Percentiles rank a stretch among this genome's conserved stretches.
Conservation (phyloP, 768 basidiomycete genomes). For the Tremella mesenterica region DNA sequence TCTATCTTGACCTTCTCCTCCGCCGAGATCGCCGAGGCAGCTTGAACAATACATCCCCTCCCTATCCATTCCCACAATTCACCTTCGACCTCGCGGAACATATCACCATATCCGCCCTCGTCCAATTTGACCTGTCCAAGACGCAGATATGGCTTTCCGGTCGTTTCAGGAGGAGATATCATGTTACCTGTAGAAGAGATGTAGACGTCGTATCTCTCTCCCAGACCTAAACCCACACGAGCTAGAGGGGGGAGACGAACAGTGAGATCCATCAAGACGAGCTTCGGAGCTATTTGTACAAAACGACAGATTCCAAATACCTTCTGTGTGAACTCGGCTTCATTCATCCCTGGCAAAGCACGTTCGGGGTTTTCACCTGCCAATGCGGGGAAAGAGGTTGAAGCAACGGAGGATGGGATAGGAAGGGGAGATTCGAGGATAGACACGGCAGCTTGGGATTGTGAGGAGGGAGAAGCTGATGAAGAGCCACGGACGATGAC, state of each 20-base stretch:
- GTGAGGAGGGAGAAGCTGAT: slow-evolving; percentile 15
- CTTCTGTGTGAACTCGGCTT: slow-evolving; percentile 39
- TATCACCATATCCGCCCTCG: slow-evolving; percentile 41
- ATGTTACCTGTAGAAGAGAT: slow-evolving; percentile 39
- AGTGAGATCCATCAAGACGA: slow-evolving; percentile 41
- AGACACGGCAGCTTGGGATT: slow-evolving; percentile 35
- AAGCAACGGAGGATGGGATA: slow-evolving; percentile 24
- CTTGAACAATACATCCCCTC: slow-evolving; percentile 40
- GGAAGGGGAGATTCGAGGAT: slow-evolving; percentile 43
- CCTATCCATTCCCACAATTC: slow-evolving; percentile 44
- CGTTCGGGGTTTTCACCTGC: neutral
- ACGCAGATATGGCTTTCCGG: slow-evolving; percentile 23
- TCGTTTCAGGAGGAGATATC: slow-evolving; percentile 36
- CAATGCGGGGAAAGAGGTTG: slow-evolving; percentile 23
- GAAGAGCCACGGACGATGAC: slow-evolving; percentile 39
- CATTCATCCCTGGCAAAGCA: slow-evolving; percentile 32
- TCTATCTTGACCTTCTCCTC: neutral
- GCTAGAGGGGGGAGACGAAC: slow-evolving; percentile 38
- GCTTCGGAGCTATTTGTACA: slow-evolving; percentile 39
- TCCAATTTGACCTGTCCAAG: slow-evolving; percentile 33
- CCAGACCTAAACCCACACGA: slow-evolving; percentile 12
- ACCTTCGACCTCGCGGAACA: slow-evolving; percentile 39
- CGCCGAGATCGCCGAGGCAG: slow-evolving; percentile 5
- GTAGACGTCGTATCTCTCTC: slow-evolving; percentile 35
- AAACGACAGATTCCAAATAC: slow-evolving; percentile 44